Conservation (phyloP, 176 grass and related monocot genomes). For the Eragrostis nindensis region DNA sequence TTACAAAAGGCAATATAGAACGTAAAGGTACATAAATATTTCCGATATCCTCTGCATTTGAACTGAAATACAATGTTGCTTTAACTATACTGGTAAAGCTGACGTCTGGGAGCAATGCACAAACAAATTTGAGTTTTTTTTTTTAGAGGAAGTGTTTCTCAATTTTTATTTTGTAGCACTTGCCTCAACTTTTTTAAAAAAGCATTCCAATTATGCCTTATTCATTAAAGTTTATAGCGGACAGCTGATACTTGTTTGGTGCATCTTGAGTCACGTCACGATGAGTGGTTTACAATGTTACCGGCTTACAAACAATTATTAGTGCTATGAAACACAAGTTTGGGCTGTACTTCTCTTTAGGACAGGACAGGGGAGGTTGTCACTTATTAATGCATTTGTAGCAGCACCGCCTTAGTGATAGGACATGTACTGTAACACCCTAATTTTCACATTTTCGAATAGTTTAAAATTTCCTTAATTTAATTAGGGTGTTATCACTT, state of each 20-base stretch:
- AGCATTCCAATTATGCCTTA: not conserved
- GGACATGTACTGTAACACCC: too few relatives aligned
- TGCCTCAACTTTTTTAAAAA: not conserved
- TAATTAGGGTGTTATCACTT: too few relatives aligned
- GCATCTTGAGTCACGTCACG: not conserved
- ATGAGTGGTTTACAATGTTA: not conserved
- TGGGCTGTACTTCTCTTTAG: not conserved
- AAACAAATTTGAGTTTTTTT: not conserved
- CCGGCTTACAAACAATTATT: not conserved
- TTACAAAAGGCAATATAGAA: not conserved
- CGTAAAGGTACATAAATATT: not conserved
- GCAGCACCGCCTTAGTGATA: not conserved
- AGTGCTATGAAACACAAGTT: not conserved
- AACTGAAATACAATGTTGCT: not conserved
- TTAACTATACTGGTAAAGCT: not conserved
- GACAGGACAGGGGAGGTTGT: not conserved
- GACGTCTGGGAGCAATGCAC: not conserved
- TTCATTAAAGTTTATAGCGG: not conserved
- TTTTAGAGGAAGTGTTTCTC: not conserved
- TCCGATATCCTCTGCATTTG: not conserved
- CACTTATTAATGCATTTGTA: conserved; percentile 21
- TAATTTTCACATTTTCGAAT: too few relatives aligned
- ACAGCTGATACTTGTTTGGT: not conserved
- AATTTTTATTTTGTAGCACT: not conserved
- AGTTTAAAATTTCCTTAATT: too few relatives aligned